These are phyloP conservation scores for Aspergillus luchuensis DNA, from an alignment of 2,329 filamentous ascomycete species.

Conservation along the genomic window DNA sequence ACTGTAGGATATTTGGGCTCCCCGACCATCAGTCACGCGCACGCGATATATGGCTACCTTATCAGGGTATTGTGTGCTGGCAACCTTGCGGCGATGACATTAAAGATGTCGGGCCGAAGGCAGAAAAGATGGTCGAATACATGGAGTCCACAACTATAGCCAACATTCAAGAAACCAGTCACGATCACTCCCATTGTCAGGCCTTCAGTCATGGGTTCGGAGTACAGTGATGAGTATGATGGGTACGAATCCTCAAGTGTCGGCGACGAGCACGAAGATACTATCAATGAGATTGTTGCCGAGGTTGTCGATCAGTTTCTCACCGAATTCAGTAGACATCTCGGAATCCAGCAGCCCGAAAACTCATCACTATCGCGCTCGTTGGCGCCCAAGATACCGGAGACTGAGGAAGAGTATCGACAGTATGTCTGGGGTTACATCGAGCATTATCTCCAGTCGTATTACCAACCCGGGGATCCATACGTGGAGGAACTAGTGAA, in stretches of 20 bases:
- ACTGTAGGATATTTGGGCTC: too few species aligned
- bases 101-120: too few species aligned
- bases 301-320: background rate
- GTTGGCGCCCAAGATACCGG: background rate
- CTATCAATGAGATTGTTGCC: background rate
- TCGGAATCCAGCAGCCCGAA: background rate
- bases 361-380: too few species aligned
- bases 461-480: background rate
- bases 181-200: background rate
- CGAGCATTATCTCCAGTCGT: background rate
- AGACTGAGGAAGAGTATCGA: conserved; percentile 1
- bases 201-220: background rate
- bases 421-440: conserved; percentile 1
- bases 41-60: too few species aligned
- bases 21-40: too few species aligned
- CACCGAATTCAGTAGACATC: background rate
- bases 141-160: too few species aligned
- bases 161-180: too few species aligned
- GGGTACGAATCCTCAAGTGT: background rate
- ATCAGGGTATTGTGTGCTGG: too few species aligned
- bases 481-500: background rate
- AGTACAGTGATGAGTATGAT: background rate
- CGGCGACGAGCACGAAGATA: background rate
- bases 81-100: too few species aligned
- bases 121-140: too few species aligned